Percentiles rank a stretch among this genome's conserved stretches.
These are phyloP conservation scores for Pleurotus pulmonarius DNA, from an alignment of 768 basidiomycete species.

Conservation along the genomic window DNA sequence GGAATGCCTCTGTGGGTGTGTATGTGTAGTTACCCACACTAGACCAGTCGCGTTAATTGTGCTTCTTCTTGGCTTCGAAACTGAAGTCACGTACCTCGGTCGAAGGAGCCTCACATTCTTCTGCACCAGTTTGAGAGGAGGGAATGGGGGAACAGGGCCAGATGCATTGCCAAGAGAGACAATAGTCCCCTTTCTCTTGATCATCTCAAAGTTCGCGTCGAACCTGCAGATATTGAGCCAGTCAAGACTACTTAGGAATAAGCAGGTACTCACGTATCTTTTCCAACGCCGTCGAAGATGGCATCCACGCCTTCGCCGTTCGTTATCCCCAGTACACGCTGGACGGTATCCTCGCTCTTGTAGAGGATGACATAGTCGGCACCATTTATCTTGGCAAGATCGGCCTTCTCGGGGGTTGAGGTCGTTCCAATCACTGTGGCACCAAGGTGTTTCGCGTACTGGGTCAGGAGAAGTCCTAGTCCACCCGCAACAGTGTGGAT, in stretches of 20 bases:
- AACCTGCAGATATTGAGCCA: slow-evolving; percentile 38
- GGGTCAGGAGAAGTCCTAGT: slow-evolving; percentile 65
- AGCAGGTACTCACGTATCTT: slow-evolving; percentile 69
- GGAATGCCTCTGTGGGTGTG: slow-evolving; percentile 67
- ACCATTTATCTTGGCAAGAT: slow-evolving; percentile 72
- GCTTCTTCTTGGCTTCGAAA: background rate
- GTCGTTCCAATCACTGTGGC: slow-evolving; percentile 93
- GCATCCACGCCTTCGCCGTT: slow-evolving; percentile 83
- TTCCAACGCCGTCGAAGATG: slow-evolving; percentile 93
- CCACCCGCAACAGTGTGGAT: slow-evolving; percentile 94
- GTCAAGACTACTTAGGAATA: too few species aligned
- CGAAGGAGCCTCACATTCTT: slow-evolving; percentile 82
- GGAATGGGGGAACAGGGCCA: slow-evolving; percentile 74
- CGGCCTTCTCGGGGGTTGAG: slow-evolving; percentile 80
- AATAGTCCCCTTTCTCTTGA: slow-evolving; percentile 84
- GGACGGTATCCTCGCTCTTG: slow-evolving; percentile 67
- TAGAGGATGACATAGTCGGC: slow-evolving; percentile 88
- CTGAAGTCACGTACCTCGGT: slow-evolving; percentile 52
- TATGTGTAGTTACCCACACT: slow-evolving; percentile 71
- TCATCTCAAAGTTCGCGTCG: slow-evolving; percentile 75
- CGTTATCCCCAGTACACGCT: slow-evolving; percentile 71
- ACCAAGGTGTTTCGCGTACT: slow-evolving; percentile 69
- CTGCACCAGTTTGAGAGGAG: slow-evolving; percentile 64
- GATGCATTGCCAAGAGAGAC: slow-evolving; percentile 93
- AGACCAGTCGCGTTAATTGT: background rate